Percentiles rank a stretch among this genome's conserved stretches.
These are phyloP conservation scores for Terfezia claveryi DNA, from an alignment of 495 filamentous ascomycete genomes.

Conservation along the genomic window DNA sequence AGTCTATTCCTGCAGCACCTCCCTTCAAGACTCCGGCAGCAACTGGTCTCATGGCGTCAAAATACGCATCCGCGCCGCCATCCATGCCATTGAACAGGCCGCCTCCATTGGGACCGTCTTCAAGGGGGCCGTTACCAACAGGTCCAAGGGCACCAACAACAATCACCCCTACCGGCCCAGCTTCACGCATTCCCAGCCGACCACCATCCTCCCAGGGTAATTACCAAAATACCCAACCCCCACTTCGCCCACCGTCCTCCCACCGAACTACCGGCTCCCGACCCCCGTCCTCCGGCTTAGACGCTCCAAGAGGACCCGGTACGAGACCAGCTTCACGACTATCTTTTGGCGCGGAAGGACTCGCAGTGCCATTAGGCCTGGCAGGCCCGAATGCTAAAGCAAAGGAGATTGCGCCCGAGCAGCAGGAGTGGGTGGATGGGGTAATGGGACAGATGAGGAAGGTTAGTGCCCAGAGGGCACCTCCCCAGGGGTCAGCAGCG, in stretches of 20 bases:
- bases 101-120: too few species aligned
- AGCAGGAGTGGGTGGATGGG: slow-evolving; percentile 47
- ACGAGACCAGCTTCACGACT: too few species aligned
- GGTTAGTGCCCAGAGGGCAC: slow-evolving; percentile 26
- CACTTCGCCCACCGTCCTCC: slow-evolving; percentile 13
- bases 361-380: slow-evolving; percentile 32
- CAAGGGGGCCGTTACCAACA: neutral
- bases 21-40: too few species aligned
- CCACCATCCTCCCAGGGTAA: slow-evolving; percentile 4
- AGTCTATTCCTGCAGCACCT: too few species aligned
- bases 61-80: too few species aligned
- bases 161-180: neutral
- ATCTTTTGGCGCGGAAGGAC: too few species aligned
- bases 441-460: slow-evolving; percentile 44
- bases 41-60: too few species aligned
- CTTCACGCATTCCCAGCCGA: neutral
- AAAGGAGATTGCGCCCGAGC: slow-evolving; percentile 39
- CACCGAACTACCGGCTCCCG: slow-evolving; percentile 10
- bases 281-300: neutral
- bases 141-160: neutral
- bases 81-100: too few species aligned
- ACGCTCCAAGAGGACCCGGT: too few species aligned
- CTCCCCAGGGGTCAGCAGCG: slow-evolving; percentile 8
- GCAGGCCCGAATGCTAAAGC: slow-evolving; percentile 34
- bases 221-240: slow-evolving; percentile 17